Conservation (phyloP, 805 yeast genomes). For the Torulaspora microellipsoides region DNA sequence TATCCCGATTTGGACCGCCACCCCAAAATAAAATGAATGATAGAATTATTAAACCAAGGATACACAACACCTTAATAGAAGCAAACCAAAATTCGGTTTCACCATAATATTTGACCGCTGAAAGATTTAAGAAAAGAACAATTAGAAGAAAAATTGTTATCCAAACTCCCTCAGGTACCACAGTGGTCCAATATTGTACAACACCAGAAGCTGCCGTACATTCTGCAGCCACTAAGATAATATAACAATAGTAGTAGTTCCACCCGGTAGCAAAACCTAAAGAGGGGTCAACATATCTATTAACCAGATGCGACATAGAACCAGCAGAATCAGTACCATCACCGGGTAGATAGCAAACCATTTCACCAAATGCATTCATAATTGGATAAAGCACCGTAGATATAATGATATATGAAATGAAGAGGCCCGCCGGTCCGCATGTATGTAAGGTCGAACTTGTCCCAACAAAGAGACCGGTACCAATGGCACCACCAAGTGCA, state of each 20-base stretch:
- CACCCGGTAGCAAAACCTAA: conserved; percentile 60
- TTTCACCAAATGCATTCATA: conserved; percentile 62
- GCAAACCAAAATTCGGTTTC: conserved; percentile 39
- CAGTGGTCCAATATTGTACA: conserved; percentile 55
- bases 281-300: conserved; percentile 55
- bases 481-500: conserved; percentile 80
- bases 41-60: conserved; percentile 42
- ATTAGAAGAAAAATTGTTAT: conserved; percentile 49
- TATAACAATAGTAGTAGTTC: conserved; percentile 49
- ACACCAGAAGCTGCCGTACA: conserved; percentile 62
- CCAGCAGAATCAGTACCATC: conserved; percentile 46
- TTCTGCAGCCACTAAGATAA: conserved; percentile 52
- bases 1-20: conserved; percentile 45
- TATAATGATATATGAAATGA: conserved; percentile 58
- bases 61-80: conserved; percentile 42
- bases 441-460: conserved; percentile 55
- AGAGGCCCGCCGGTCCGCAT: conserved; percentile 71
- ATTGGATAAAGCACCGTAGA: conserved; percentile 62
- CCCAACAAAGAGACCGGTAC: conserved; percentile 78
- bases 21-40: conserved; percentile 48
- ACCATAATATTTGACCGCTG: conserved; percentile 50
- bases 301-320: conserved; percentile 55
- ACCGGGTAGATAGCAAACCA: conserved; percentile 57
- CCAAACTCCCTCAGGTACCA: conserved; percentile 55
- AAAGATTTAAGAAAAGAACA: conserved; percentile 44